Conservation (phyloP, 306 rosid species). For the Fragaria nilgerrensis region DNA sequence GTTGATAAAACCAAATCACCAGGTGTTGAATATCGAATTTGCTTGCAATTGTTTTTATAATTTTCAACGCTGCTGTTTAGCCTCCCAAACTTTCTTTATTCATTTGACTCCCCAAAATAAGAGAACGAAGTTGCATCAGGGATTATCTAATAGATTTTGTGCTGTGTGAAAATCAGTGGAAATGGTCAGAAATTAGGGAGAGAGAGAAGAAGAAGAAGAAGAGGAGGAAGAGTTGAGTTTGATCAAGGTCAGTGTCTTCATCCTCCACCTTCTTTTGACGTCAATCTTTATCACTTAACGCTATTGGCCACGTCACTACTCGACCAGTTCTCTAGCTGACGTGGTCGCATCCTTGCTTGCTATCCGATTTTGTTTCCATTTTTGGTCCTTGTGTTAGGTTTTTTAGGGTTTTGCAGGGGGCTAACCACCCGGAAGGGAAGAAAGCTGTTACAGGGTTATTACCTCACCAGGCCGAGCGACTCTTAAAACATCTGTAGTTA, state of each 20-base stretch:
- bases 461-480: not conserved
- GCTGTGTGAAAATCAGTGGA: not conserved
- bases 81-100: not conserved
- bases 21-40: not conserved
- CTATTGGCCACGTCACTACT: slow-evolving; percentile 3
- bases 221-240: not conserved
- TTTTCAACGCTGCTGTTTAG: not conserved
- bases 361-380: not conserved
- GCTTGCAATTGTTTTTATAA: not conserved
- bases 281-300: slow-evolving; percentile 16
- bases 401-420: not conserved
- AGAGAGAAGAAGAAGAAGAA: not conserved
- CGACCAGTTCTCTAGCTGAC: not conserved
- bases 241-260: not conserved
- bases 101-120: not conserved
- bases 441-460: not conserved
- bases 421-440: not conserved
- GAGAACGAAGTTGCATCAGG: not conserved
- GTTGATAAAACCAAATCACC: not conserved
- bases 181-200: not conserved
- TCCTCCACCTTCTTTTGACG: slow-evolving; percentile 11
- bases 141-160: not conserved
- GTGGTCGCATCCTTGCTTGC: not conserved
- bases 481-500: not conserved
- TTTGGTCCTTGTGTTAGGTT: not conserved